Evolutionary conservation across 495 filamentous ascomycete species (phyloP), one percentile per base, ranked within the genome.

Genomic region (Aspergillus indologenus): DNA sequence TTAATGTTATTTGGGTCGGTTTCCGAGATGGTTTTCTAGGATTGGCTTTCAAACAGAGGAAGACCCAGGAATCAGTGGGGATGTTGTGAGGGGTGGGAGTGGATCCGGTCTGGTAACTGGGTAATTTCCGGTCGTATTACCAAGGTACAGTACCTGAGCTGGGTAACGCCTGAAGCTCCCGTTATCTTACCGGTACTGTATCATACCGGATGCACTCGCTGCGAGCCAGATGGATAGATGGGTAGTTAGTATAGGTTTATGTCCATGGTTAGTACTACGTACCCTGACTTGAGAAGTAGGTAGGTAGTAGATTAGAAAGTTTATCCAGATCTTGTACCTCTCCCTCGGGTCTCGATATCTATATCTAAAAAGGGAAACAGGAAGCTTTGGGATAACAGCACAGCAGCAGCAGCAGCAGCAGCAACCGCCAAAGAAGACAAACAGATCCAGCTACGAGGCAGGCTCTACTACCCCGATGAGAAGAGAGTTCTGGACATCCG

Each of bases 11-110:
- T 19, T 57, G 59, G 56, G 45, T 55, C 47, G 17, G 48, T 45
- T 45, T 56, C 58, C 48, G 40, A 53, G 48, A 51, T 51, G 48
- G 26, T 50, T 50, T 50, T 58, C 57, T 57, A 29, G 45, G 56
- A 55, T 60, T 61, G 57, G 52, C 63, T 56, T 47, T 63, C 59
- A 29, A 40, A 66, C 54, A 31, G 47, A 53, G 26, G 59, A 40
- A 51, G 56, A 22, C 56, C 56, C 60, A 58, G 60, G 61, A 59
- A 59, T 57, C 56, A 56, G 63, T 63, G 59, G 55, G 61, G 64
- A 61, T 53, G 45, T 15, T 26, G 55, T 58, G 55, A 55, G 55
- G 60, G 26, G 54, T 29, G 54, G 60, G 31, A 24, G 45, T 56
- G 23, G 46, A 61, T 56, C 55, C 51, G 26, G 51, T 50, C 34